Conservation (phyloP, 768 basidiomycete species). For the Leccinum subgranulosum region DNA sequence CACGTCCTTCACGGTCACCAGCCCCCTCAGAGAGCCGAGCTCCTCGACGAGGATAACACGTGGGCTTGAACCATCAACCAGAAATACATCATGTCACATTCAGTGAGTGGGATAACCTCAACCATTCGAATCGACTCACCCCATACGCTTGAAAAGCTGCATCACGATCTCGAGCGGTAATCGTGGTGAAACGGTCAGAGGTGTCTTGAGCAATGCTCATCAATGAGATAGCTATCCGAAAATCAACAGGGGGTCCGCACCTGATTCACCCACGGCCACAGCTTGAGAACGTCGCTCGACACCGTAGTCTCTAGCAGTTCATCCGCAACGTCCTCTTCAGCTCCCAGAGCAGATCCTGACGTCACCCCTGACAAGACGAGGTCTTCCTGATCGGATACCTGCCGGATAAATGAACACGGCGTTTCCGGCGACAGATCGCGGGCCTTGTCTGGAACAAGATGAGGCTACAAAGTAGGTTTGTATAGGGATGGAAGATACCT, state of each 20-base stretch:
- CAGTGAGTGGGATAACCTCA: neutral
- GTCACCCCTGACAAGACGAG: constrained; percentile 40
- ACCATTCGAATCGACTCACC: constrained; percentile 52
- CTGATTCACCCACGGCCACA: constrained; percentile 95
- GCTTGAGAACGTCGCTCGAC: constrained; percentile 54
- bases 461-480: neutral
- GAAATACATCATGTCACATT: neutral
- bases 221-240: neutral
- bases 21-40: constrained; percentile 74
- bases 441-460: constrained; percentile 57
- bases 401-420: constrained; percentile 62
- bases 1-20: constrained; percentile 96
- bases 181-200: constrained; percentile 88
- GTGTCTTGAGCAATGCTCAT: constrained; percentile 56
- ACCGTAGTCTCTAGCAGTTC: constrained; percentile 62
- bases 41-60: constrained; percentile 95
- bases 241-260: constrained; percentile 37
- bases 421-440: constrained; percentile 62
- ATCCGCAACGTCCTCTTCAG: constrained; percentile 65
- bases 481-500: constrained; percentile 42
- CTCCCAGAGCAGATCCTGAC: constrained; percentile 50
- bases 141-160: constrained; percentile 97
- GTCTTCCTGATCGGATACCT: constrained; percentile 51
- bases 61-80: constrained; percentile 50
- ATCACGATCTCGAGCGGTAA: constrained; percentile 94